Conservation (phyloP, 805 yeast genomes). For the Nakazawaea wickerhamii region DNA sequence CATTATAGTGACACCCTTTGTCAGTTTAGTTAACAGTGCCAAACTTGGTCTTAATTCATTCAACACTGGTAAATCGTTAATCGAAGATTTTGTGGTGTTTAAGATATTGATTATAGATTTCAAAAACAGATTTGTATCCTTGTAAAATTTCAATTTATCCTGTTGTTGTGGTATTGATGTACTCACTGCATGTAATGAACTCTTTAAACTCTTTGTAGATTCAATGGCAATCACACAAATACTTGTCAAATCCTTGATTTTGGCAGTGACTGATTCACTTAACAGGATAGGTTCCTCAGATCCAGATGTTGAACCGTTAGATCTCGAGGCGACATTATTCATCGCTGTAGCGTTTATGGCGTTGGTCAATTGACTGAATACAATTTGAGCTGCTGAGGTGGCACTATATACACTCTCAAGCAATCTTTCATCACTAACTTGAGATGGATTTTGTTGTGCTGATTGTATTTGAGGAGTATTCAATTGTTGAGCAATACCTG, state of each 20-base stretch:
- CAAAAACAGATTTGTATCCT: conserved; percentile 74
- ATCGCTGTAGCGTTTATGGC: conserved; percentile 64
- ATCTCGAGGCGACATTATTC: conserved; percentile 41
- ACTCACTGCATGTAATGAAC: conserved; percentile 35
- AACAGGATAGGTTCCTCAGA: neutral
- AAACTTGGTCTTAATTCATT: conserved; percentile 76
- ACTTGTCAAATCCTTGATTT: conserved; percentile 70
- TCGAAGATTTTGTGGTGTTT: conserved; percentile 76
- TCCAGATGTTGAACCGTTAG: conserved; percentile 6
- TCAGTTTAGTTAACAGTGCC: conserved; percentile 77
- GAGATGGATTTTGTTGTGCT: conserved; percentile 9
- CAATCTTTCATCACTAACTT: conserved; percentile 48
- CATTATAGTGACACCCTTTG: conserved; percentile 87
- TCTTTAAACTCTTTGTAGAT: conserved; percentile 61
- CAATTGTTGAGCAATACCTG: conserved; percentile 8
- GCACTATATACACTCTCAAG: conserved; percentile 61
- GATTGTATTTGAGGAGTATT: conserved; percentile 1
- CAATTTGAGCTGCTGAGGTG: conserved; percentile 66
- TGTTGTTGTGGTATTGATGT: conserved; percentile 45
- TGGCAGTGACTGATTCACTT: conserved; percentile 27
- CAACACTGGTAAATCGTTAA: conserved; percentile 74
- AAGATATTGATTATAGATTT: conserved; percentile 80
- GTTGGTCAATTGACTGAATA: conserved; percentile 64
- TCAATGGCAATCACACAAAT: conserved; percentile 80
- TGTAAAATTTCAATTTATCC: conserved; percentile 67